A percentile compares a stretch with the other conserved stretches of the same genome.
Conservation (phyloP, 2,329 filamentous ascomycete genomes). For the Ramularia collo-cygni region DNA sequence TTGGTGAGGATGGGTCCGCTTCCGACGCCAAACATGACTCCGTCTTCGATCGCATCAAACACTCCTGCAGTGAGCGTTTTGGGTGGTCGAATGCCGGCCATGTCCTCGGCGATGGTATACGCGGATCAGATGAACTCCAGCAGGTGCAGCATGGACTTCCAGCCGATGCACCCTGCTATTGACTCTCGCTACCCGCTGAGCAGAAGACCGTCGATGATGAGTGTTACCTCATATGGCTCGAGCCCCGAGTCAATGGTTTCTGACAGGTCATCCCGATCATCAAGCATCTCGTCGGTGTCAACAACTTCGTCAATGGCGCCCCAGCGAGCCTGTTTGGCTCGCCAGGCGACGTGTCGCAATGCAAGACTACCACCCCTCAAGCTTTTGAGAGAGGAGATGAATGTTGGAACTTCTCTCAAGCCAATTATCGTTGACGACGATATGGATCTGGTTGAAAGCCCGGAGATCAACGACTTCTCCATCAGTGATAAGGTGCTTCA, state of each 20-base stretch:
- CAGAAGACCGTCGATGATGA: constrained; percentile 43
- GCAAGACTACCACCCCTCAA: constrained; percentile 35
- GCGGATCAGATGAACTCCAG: constrained; percentile 49
- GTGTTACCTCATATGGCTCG: constrained; percentile 46
- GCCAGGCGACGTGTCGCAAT: constrained; percentile 47
- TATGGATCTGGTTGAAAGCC: constrained; percentile 25
- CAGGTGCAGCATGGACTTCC: constrained; percentile 49
- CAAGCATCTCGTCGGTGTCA: constrained; percentile 44
- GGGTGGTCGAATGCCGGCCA: constrained; percentile 48
- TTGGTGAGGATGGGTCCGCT: constrained; percentile 49
- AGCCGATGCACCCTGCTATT: constrained; percentile 34
- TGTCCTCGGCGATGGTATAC: constrained; percentile 53
- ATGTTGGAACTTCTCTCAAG: constrained; percentile 19
- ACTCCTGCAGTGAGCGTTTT: constrained; percentile 57
- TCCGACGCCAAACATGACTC: constrained; percentile 57
- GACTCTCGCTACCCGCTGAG: constrained; percentile 38
- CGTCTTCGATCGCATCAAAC: constrained; percentile 45
- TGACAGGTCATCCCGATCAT: constrained; percentile 51
- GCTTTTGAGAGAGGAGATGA: constrained; percentile 20
- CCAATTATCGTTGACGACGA: constrained; percentile 28
- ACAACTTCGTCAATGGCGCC: constrained; percentile 44
- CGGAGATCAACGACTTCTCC: constrained; percentile 26
- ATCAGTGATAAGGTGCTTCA: constrained; percentile 27
- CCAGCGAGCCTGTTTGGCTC: constrained; percentile 40
- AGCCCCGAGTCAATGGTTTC: constrained; percentile 60